Conservation (phyloP, 106 monocot genomes). For the Phalaenopsis equestris region DNA sequence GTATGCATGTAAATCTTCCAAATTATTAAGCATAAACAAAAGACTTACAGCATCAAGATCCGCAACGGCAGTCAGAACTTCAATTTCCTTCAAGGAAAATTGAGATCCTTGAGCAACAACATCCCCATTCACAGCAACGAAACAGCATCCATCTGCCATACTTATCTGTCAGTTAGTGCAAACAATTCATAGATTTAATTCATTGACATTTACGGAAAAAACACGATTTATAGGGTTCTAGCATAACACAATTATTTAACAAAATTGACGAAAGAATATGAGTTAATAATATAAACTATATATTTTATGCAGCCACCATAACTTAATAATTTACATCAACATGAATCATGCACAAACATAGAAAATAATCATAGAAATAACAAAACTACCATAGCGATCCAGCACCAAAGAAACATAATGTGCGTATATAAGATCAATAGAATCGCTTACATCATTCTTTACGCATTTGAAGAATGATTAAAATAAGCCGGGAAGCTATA, state of each 20-base stretch:
- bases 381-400: neutral
- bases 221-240: neutral
- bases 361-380: neutral
- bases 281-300: neutral
- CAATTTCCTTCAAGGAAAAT: conserved; percentile 95
- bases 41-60: conserved; percentile 94
- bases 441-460: neutral
- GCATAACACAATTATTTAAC: neutral
- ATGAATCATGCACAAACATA: neutral
- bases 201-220: neutral
- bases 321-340: neutral
- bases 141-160: conserved; percentile 86
- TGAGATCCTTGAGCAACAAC: conserved; percentile 96
- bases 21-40: conserved; percentile 3
- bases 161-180: neutral
- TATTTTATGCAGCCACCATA: neutral
- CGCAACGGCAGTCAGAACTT: conserved; percentile 76
- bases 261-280: neutral
- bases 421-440: neutral
- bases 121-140: conserved; percentile 94
- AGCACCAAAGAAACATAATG: neutral
- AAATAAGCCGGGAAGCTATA: neutral
- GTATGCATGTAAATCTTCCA: neutral
- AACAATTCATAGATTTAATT: neutral
- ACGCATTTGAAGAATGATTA: neutral